A percentile compares a stretch with the other conserved stretches of the same genome.
Conservation (phyloP, 768 basidiomycete genomes). For the Lactifluus subvellereus region DNA sequence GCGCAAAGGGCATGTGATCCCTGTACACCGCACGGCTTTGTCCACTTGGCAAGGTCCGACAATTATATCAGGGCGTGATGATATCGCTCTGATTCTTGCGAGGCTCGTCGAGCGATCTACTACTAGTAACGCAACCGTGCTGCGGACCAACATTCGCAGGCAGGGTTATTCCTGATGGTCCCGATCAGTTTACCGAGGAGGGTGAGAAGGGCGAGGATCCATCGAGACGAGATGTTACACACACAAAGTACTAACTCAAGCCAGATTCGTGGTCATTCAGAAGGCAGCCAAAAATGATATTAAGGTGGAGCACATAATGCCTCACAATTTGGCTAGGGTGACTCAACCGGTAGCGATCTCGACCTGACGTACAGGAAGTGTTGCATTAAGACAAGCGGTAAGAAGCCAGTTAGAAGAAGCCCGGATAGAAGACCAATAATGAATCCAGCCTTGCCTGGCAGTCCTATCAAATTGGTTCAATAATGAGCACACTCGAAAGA, state of each 20-base stretch:
- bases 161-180: conserved; percentile 37
- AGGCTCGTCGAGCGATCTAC: too few species aligned
- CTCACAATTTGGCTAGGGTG: neutral
- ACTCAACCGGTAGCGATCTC: neutral
- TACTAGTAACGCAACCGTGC: too few species aligned
- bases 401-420: neutral
- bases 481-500: neutral
- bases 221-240: neutral
- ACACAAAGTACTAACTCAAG: neutral
- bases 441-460: neutral
- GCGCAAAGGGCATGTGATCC: conserved; percentile 23
- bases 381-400: neutral
- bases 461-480: neutral
- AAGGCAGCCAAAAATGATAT: neutral
- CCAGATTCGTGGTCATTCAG: too few species aligned
- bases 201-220: conserved; percentile 35
- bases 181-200: conserved; percentile 46
- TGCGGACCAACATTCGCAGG: too few species aligned
- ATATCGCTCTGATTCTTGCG: conserved; percentile 40
- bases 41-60: conserved; percentile 15
- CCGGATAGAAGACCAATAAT: neutral
- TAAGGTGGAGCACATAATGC: too few species aligned
- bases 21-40: conserved; percentile 23
- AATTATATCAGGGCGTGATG: conserved; percentile 40
- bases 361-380: neutral